phyloP scores from a whole-genome alignment of 257 asterid species.

The Primulina eburnea region DNA sequence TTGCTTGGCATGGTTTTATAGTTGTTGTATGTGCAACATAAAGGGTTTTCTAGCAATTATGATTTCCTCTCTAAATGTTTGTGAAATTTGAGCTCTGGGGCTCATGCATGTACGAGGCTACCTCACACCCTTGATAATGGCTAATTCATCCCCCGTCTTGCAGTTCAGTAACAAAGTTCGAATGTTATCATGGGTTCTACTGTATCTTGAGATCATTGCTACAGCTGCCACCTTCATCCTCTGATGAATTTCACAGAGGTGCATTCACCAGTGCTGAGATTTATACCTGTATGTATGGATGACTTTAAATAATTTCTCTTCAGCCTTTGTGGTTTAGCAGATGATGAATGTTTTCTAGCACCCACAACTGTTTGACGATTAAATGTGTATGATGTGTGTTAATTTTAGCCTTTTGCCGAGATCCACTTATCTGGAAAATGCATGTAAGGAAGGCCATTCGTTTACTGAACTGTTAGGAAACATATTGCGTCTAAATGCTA shows the following conservation, averaged over 20 bases:
- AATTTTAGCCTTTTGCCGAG: background rate
- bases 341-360: slow-evolving; percentile 25
- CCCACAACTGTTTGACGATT: slow-evolving; percentile 19
- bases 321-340: slow-evolving; percentile 17
- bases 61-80: background rate
- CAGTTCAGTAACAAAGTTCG: slow-evolving; percentile 17
- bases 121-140: background rate
- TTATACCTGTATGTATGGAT: slow-evolving; percentile 41
- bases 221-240: slow-evolving; percentile 14
- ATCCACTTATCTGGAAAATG: background rate
- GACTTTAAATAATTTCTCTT: slow-evolving; percentile 18
- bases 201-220: slow-evolving; percentile 5
- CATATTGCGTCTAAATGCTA: too few relatives aligned
- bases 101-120: background rate
- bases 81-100: background rate
- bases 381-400: slow-evolving; percentile 11
- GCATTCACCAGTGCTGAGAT: slow-evolving; percentile 26
- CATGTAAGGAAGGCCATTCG: background rate
- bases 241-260: slow-evolving; percentile 24
- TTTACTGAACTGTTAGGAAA: background rate
- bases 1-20: background rate
- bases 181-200: background rate
- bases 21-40: background rate
- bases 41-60: background rate
- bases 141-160: background rate